Evolutionary conservation across 1,284 basidiomycete species (phyloP).

Genomic region (Anthracocystis panici-leucophaei): DNA sequence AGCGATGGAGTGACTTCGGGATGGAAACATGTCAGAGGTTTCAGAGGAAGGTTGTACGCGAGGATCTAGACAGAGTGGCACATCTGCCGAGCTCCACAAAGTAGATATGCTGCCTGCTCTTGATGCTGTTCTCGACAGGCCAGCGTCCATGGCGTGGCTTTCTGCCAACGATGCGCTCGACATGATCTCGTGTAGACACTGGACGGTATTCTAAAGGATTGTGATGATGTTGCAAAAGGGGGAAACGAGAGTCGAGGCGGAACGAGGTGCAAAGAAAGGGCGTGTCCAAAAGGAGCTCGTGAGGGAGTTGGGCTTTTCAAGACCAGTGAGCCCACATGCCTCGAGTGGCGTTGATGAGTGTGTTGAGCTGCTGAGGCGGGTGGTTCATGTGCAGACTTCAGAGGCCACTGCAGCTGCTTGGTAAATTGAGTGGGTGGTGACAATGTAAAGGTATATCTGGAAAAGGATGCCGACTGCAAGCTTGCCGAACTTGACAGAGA

Average conservation of each 20-base stretch:
- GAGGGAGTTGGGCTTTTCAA: neutral
- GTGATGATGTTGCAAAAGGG: neutral
- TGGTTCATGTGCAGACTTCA: neutral
- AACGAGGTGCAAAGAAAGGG: neutral
- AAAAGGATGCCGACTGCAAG: neutral
- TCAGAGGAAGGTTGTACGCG: conserved; percentile 19
- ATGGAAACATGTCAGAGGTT: conserved; percentile 3
- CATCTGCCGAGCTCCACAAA: conserved; percentile 62
- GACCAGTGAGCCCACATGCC: conserved; percentile 1
- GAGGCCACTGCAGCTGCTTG: neutral
- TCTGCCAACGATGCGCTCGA: conserved; percentile 19
- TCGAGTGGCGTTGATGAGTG: neutral
- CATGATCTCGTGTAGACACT: conserved; percentile 6
- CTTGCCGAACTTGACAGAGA: neutral
- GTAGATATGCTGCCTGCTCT: conserved; percentile 55
- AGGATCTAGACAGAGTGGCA: conserved; percentile 58
- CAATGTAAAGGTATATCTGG: neutral
- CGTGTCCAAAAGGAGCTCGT: neutral
- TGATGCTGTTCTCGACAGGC: conserved; percentile 32
- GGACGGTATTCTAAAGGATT: neutral
- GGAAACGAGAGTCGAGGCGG: neutral
- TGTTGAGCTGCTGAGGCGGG: neutral
- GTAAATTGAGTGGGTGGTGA: neutral
- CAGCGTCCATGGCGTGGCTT: conserved; percentile 26
- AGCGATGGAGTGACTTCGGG: conserved; percentile 8